A percentile compares a stretch with the other conserved stretches of the same genome.
Evolutionary conservation across 371 early-diverging fungal species (phyloP).

Genomic region (Blastocladiella emersonii): DNA sequence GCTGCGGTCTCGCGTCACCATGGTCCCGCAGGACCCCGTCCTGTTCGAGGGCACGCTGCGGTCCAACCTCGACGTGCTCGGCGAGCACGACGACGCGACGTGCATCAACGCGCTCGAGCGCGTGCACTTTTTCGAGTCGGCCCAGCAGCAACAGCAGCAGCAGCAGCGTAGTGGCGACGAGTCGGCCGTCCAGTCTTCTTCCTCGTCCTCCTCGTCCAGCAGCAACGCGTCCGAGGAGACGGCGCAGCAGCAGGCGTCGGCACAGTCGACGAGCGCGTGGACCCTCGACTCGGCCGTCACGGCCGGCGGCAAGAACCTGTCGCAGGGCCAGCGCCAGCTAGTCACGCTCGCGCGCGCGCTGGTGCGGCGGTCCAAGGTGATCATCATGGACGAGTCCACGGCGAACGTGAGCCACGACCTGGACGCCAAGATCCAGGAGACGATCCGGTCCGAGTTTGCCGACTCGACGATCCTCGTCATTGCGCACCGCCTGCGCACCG

Average conservation of each 20-base stretch:
- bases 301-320: conserved; percentile 15
- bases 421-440: conserved; percentile 59
- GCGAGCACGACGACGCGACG: conserved; percentile 34
- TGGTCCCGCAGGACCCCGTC: conserved; percentile 51
- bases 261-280: conserved; percentile 10
- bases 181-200: background rate
- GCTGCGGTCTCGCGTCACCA: conserved; percentile 37
- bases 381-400: conserved; percentile 40
- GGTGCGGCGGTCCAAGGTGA: conserved; percentile 22
- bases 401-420: conserved; percentile 13
- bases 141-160: background rate
- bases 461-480: conserved; percentile 14
- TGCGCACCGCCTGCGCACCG: conserved; percentile 10
- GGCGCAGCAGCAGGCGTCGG: background rate
- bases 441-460: conserved; percentile 61
- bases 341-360: conserved; percentile 40
- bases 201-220: background rate
- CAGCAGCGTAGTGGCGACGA: background rate
- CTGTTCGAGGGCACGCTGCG: conserved; percentile 41
- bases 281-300: conserved; percentile 7
- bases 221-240: conserved; percentile 6
- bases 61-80: conserved; percentile 44
- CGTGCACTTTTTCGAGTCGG: conserved; percentile 30
- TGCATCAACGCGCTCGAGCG: conserved; percentile 43
- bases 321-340: conserved; percentile 42